Base-by-base conservation (phyloP, 2,329 filamentous ascomycete genomes). In the Gnomoniopsis smithogilvyi region DNA sequence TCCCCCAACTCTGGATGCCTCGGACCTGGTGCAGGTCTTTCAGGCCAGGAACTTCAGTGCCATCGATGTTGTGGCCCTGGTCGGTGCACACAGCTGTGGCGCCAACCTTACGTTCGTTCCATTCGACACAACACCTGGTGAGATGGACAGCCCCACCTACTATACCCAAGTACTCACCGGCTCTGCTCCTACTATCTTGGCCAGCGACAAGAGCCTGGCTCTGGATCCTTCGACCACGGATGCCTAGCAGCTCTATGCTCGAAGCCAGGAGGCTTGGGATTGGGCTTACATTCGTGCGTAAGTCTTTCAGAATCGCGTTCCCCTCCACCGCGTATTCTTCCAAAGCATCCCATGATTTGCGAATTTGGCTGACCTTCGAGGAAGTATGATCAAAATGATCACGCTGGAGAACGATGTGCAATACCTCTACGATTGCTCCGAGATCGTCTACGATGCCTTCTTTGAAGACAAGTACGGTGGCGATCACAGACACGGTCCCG, bases 361-460 rank as follows among this genome's bases (percentile, higher is more conserved):
- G 36, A 41, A 6, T 19, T 8, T 12, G 38, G 21, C 38, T 1
- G 10, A 45, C 22, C 41, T 53, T 43, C 14, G n/a, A 21, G 50
- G n/a, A 48, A 70, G 68, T 3, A 70, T 68, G 64, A 64, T 65
- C 33, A 70, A 70, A 59, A 22, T 70, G 55, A 61, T 62, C 36
- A 24, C 66, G 6, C 54, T 69, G 22, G 68, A 66, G 3, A 67
- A 65, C 51, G 66, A 70, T 38, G 59, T 58, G 30, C 51, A 61
- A 0, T 62, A 41, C 48, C 54, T 70, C 51, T 59, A 51, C 1
- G 69, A 70, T 43, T 70, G 69, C 63, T 65, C 68, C 1, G 63
- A 62, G 34, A 61, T 70, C 46, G 56, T 70, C n/a, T 64, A 58
- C 19, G 62, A 58, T 10, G 64, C 65, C 3, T 66, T 69, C 33